Conservation (phyloP, 2,329 filamentous ascomycete species). For the Fusarium falciforme region DNA sequence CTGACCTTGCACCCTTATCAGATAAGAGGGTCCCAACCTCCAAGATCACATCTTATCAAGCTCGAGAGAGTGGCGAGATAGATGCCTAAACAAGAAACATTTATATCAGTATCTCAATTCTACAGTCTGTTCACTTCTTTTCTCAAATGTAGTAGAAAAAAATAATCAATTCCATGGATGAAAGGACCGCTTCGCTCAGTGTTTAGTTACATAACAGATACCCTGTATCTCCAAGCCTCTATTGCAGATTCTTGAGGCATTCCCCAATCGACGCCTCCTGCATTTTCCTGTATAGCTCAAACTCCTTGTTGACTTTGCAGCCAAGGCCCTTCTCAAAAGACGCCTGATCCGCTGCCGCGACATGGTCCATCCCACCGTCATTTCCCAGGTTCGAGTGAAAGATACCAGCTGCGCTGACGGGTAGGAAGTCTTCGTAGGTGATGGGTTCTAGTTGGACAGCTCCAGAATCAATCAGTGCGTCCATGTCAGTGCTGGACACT, state of each 20-base stretch:
- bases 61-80: not conserved
- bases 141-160: not conserved
- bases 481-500: conserved; percentile 43
- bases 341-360: not conserved
- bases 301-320: not conserved
- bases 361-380: not conserved
- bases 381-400: conserved; percentile 54
- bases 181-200: not conserved
- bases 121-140: not conserved
- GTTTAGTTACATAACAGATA: not conserved
- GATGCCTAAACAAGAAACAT: not conserved
- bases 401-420: conserved; percentile 61
- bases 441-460: conserved; percentile 50
- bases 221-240: not conserved
- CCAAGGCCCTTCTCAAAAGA: not conserved
- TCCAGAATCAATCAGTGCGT: conserved; percentile 43
- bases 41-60: not conserved
- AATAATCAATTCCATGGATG: not conserved
- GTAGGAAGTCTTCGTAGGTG: conserved; percentile 64
- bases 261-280: not conserved
- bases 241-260: not conserved
- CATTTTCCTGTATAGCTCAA: not conserved
- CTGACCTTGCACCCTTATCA: not conserved
- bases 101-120: not conserved
- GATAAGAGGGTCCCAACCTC: too few species aligned